These are phyloP conservation scores for Curvularia lunata DNA, from an alignment of 2,329 filamentous ascomycete genomes.

Conservation along the genomic window DNA sequence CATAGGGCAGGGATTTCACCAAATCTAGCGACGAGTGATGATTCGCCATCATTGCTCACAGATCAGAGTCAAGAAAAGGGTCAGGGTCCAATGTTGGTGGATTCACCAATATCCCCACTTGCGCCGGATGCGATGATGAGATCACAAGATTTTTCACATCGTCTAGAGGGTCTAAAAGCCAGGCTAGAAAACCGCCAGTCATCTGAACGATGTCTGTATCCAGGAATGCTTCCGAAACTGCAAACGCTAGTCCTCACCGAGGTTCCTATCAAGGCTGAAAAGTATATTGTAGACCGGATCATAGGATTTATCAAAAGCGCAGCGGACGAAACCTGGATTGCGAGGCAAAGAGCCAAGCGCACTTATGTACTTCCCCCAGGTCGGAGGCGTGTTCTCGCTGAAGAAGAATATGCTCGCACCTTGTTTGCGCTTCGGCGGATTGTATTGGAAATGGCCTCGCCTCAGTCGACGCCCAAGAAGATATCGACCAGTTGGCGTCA, in stretches of 20 bases:
- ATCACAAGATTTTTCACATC: constrained; percentile 33
- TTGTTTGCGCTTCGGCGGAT: constrained; percentile 63
- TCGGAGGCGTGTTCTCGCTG: constrained; percentile 56
- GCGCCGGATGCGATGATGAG: constrained; percentile 5
- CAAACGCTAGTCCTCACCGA: constrained; percentile 63
- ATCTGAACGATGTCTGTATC: constrained; percentile 54
- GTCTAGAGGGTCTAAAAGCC: constrained; percentile 39
- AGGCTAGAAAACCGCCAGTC: constrained; percentile 44
- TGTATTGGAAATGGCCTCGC: constrained; percentile 57
- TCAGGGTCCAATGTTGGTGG: constrained; percentile 52
- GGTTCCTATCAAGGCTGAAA: constrained; percentile 57
- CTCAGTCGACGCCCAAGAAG: constrained; percentile 36
- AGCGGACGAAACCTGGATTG: constrained; percentile 61
- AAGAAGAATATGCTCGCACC: constrained; percentile 56
- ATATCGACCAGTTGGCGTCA: constrained; percentile 54
- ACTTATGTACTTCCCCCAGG: constrained; percentile 67
- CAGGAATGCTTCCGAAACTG: constrained; percentile 61
- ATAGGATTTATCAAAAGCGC: constrained; percentile 63
- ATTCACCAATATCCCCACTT: constrained; percentile 22
- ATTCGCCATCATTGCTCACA: constrained; percentile 43
- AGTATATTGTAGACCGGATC: constrained; percentile 49
- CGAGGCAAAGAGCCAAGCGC: constrained; percentile 59
- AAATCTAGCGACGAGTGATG: constrained; percentile 34
- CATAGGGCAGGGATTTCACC: neutral
- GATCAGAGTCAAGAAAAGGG: constrained; percentile 53